Conservation (phyloP, 2,329 filamentous ascomycete species). For the Chalaropsis thielavioides region DNA sequence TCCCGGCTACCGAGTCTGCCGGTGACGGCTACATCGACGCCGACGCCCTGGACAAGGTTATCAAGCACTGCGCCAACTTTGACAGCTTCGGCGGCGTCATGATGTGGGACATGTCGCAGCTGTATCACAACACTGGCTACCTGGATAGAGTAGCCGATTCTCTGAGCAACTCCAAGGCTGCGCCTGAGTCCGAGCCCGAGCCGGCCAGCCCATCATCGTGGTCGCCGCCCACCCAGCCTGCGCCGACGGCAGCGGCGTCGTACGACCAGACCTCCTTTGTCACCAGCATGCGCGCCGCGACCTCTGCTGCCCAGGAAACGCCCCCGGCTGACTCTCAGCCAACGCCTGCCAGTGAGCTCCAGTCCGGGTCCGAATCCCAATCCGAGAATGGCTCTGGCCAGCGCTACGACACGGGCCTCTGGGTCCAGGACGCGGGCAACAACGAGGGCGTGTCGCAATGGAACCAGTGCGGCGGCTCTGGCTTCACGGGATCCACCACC, state of each 20-base stretch:
- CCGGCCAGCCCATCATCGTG: background rate
- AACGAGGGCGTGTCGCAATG: slow-evolving; percentile 17
- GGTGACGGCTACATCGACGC: slow-evolving; percentile 31
- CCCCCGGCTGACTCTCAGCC: background rate
- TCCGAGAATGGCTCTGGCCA: background rate
- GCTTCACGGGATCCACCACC: slow-evolving; percentile 19
- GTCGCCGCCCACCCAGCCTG: slow-evolving; percentile 5
- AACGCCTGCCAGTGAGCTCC: too few relatives aligned
- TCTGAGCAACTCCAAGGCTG: slow-evolving; percentile 20
- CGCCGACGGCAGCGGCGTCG: slow-evolving; percentile 11
- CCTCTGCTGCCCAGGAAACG: background rate
- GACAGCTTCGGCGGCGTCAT: slow-evolving; percentile 32
- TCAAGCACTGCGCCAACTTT: slow-evolving; percentile 27
- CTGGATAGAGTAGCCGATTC: slow-evolving; percentile 31
- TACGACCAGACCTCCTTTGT: slow-evolving; percentile 13
- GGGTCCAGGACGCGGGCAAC: background rate
- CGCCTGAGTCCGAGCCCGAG: background rate
- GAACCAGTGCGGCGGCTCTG: slow-evolving; percentile 20
- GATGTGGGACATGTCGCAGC: slow-evolving; percentile 32
- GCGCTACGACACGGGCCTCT: background rate
- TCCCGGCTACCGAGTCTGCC: slow-evolving; percentile 26
- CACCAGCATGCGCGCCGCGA: slow-evolving; percentile 11
- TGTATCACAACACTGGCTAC: slow-evolving; percentile 40
- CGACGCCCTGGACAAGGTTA: slow-evolving; percentile 24
- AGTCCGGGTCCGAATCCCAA: too few relatives aligned